Base-by-base conservation (phyloP, 2,329 filamentous ascomycete species). In the Cercospora citrullina region DNA sequence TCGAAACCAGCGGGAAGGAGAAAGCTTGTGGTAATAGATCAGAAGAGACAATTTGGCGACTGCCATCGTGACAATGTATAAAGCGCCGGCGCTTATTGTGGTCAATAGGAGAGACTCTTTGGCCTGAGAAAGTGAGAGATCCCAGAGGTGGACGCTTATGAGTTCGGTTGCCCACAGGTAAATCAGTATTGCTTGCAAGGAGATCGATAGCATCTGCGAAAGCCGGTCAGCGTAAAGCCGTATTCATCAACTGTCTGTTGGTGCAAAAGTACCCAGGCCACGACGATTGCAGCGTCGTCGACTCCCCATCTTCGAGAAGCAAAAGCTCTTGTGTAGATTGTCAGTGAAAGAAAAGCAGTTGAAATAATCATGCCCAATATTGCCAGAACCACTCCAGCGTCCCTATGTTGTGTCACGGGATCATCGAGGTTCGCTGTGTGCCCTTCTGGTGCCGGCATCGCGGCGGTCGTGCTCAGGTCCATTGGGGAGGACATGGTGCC, bases 111-210 rank as follows among this genome's bases (percentile, higher is more conserved):
- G 39, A 18, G 65, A 61, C 5, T 55, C 39, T 23, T 68, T 68
- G 9, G 42, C 65, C 4, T 66, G 23, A 4, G 55, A 48, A 5
- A 69, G 36, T 18, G 63, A 60, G 4, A 59, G n/a, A 9, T 69
- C 48, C 63, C 65, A 71, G 51, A 71, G 64, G 33, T 71, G 67
- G 3, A 67, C 64, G 36, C 65, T 61, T n/a, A 71, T 69, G 31
- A 12, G 53, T 30, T 67, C 36, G 16, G 31, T 30, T 0, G 53
- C 31, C 67, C 65, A 67, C 14, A 64, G 60, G 31, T 64, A 65
- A 21, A 68, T 60, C 4, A 71, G 62, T 55, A 71, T 66, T 2
- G 48, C 60, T 45, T 71, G 67, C 12, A 71, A 45, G 2, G 26
- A 65, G 4, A 68, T 64, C 2, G 69, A 71, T 5, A 71, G 31